Conservation (phyloP, 768 basidiomycete species). For the Leccinellum rugosiceps region DNA sequence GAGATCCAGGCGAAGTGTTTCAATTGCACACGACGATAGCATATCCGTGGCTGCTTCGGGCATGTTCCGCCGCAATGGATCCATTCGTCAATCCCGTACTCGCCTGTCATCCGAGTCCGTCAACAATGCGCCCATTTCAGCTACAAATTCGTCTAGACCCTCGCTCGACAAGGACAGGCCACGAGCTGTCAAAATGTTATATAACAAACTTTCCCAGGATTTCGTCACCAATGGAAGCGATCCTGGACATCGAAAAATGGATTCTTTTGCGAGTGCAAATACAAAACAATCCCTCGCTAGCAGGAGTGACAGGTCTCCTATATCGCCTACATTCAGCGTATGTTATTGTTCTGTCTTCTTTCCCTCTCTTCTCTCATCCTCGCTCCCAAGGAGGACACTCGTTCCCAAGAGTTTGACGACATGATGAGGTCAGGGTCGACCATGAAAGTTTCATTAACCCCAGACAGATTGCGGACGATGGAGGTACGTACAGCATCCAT, state of each 20-base stretch:
- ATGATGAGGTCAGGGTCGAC: conserved; percentile 87
- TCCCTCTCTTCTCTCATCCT: background rate
- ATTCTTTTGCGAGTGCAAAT: conserved; percentile 52
- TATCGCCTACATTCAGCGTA: conserved; percentile 35
- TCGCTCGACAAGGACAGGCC: conserved; percentile 59
- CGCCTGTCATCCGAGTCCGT: conserved; percentile 42
- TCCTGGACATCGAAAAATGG: conserved; percentile 52
- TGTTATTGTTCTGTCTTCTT: conserved; percentile 12
- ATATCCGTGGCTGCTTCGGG: conserved; percentile 40
- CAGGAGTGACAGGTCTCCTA: conserved; percentile 32
- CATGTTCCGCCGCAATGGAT: conserved; percentile 21
- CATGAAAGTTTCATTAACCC: conserved; percentile 94
- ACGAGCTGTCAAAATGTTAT: conserved; percentile 58
- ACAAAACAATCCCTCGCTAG: conserved; percentile 37
- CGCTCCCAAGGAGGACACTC: conserved; percentile 47
- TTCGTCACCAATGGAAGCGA: conserved; percentile 37
- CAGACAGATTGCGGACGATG: conserved; percentile 89
- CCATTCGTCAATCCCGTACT: conserved; percentile 22
- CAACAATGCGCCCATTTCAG: conserved; percentile 19
- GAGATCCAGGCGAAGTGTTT: conserved; percentile 64
- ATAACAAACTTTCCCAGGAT: conserved; percentile 40
- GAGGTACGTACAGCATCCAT: conserved; percentile 59
- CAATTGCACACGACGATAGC: conserved; percentile 54
- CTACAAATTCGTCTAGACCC: conserved; percentile 39
- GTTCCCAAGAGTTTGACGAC: conserved; percentile 85